Conservation (phyloP, 2,329 filamentous ascomycete genomes). For the Monosporascus sp. region DNA sequence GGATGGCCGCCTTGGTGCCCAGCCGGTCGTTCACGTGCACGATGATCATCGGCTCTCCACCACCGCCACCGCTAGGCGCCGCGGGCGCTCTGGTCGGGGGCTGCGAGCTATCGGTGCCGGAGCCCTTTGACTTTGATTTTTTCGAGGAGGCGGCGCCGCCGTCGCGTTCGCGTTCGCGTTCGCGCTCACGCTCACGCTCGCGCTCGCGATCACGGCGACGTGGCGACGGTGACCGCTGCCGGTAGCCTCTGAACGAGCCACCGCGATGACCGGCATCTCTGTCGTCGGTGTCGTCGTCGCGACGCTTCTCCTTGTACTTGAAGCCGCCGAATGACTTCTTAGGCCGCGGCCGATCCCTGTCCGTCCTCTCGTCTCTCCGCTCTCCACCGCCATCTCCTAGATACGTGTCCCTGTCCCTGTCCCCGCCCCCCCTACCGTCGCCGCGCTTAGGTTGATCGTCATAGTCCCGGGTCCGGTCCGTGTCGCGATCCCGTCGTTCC, state of each 20-base stretch:
- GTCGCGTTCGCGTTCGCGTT: constrained; percentile 7
- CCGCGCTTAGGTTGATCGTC: too few species aligned
- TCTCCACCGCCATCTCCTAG: neutral
- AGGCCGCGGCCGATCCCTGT: constrained; percentile 14
- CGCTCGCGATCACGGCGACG: constrained; percentile 31
- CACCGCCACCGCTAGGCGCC: constrained; percentile 15
- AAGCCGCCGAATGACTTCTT: constrained; percentile 43
- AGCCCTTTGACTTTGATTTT: constrained; percentile 24
- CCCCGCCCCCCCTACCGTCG: neutral
- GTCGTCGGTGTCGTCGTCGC: constrained; percentile 40
- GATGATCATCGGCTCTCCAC: constrained; percentile 79
- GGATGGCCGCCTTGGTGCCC: constrained; percentile 91
- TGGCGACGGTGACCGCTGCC: constrained; percentile 35
- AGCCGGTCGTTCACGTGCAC: constrained; percentile 93
- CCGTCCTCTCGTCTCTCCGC: constrained; percentile 9
- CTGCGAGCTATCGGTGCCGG: constrained; percentile 23
- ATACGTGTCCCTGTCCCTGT: neutral
- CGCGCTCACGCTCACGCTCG: constrained; percentile 32
- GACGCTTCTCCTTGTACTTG: constrained; percentile 53
- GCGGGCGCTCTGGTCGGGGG: constrained; percentile 28
- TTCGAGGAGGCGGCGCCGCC: constrained; percentile 11
- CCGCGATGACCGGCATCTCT: constrained; percentile 33
- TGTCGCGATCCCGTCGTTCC: constrained; percentile 4
- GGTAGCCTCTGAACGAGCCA: constrained; percentile 48
- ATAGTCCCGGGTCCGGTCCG: neutral